Evolutionary conservation across 1,139 yeast species (phyloP), one percentile per base, ranked within the genome.

Genomic region (Saccharomycopsis crataegensis): DNA sequence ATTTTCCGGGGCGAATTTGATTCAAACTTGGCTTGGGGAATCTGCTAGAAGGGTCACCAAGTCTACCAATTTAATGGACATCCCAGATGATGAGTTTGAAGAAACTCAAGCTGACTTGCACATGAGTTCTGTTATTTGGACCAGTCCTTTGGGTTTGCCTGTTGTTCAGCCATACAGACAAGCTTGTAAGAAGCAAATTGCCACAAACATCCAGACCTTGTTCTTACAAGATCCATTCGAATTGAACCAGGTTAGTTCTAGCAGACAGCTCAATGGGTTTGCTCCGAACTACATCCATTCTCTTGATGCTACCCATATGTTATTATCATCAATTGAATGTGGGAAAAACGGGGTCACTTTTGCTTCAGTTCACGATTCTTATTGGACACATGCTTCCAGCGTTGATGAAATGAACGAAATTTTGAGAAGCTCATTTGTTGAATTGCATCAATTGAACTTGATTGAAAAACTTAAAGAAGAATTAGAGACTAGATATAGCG

Each of bases 261-360:
- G 96, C 63, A 89, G 90, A 66, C 99, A 93, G 67, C 82, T 81
- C 60, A 82, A 91, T 41, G 99, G 96, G 0, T 89, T 93, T 70
- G 96, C 99, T 17, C 99, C 99, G 42, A 93, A 93, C 67, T 93
- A 79, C 66, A 88, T 93, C 54, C 99, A 93, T 66, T 91, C 98
- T 0, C 75, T 93, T 59, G 99, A 93, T 73, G 98, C 99, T 0
- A 86, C 97, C 0, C 99, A 93, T 66, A 93, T 93, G 99, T 74
- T 93, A 55, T 73, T 91, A 77, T 86, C 96, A 9, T 95, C 98
- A 0, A 74, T 81, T 49, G 82, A 81, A 31, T 90, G 97, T 68
- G 81, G 85, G n/a, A 75, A 80, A 48, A 66, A 67, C 4, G 81
- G 79, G 0, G 68, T 93, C 53, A 74, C 82, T n/a, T 93, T 94